These are phyloP conservation scores for Aureobasidium namibiae DNA, from an alignment of 2,329 filamentous ascomycete genomes.

Conservation along the genomic window DNA sequence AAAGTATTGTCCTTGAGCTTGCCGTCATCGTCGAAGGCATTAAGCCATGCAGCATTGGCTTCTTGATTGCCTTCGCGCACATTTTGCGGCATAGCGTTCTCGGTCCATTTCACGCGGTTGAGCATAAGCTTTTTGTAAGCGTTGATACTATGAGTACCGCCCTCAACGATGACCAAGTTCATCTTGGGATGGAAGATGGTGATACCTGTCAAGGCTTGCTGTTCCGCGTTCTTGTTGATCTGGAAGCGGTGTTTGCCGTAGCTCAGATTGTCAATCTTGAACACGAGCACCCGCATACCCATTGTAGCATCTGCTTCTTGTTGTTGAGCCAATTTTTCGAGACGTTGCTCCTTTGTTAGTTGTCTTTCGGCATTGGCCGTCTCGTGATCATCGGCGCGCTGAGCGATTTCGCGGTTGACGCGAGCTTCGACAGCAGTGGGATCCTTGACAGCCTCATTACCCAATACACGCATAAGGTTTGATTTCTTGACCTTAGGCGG, in stretches of 20 bases:
- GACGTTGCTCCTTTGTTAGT: constrained; percentile 77
- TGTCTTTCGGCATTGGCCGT: constrained; percentile 74
- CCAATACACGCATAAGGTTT: constrained; percentile 94
- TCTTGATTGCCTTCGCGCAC: constrained; percentile 50
- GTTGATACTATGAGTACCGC: constrained; percentile 71
- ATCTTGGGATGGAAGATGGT: constrained; percentile 86
- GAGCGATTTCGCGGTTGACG: constrained; percentile 86
- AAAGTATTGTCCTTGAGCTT: constrained; percentile 70
- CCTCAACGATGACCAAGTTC: constrained; percentile 85
- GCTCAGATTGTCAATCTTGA: constrained; percentile 79
- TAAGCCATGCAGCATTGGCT: constrained; percentile 63
- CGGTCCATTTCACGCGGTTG: constrained; percentile 88
- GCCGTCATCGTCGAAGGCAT: constrained; percentile 69
- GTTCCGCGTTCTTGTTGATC: constrained; percentile 84
- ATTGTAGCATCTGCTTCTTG: constrained; percentile 83
- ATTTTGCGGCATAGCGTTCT: constrained; percentile 63
- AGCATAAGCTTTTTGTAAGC: constrained; percentile 91
- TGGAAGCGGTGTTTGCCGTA: constrained; percentile 91
- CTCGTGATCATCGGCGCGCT: constrained; percentile 72
- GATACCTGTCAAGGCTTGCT: constrained; percentile 77
- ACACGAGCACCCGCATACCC: constrained; percentile 78
- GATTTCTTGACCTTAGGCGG: constrained; percentile 95
- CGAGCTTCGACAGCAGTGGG: constrained; percentile 93
- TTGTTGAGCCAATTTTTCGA: constrained; percentile 73
- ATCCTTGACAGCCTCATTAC: constrained; percentile 88